Conservation (phyloP, 2,329 filamentous ascomycete genomes). For the Fusarium torulosum region DNA sequence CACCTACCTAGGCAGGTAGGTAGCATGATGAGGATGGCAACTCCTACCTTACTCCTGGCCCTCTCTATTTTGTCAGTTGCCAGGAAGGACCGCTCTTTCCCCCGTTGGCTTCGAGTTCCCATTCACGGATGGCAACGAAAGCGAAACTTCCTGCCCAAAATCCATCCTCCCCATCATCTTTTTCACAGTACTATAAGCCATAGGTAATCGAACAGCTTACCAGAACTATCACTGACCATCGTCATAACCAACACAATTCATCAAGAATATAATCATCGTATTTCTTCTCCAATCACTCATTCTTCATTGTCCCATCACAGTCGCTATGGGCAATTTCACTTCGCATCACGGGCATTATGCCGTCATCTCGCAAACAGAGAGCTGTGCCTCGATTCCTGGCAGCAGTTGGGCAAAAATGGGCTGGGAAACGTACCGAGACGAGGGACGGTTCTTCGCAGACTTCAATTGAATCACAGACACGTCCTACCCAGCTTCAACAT, state of each 20-base stretch:
- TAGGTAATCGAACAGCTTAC: not conserved
- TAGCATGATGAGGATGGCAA: too few species aligned
- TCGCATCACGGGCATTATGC: not conserved
- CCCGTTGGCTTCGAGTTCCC: not conserved
- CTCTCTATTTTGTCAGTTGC: too few species aligned
- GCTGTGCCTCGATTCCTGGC: not conserved
- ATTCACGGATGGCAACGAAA: not conserved
- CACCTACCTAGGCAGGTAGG: too few species aligned
- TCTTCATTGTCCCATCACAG: not conserved
- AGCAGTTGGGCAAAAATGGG: not conserved
- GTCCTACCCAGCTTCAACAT: not conserved
- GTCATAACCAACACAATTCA: not conserved
- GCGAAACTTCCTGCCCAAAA: not conserved
- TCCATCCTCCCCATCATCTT: not conserved
- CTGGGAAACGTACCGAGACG: not conserved
- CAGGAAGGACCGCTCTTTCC: not conserved
- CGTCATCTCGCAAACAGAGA: not conserved
- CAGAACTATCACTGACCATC: not conserved
- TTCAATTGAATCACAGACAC: not conserved
- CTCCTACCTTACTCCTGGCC: too few species aligned
- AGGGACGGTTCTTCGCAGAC: not conserved
- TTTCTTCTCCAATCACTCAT: not conserved
- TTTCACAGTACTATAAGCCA: not conserved
- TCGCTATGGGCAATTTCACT: conserved; percentile 4
- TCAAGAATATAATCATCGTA: not conserved